phyloP scores from a whole-genome alignment of 108 stramenopile genomes.

The Cyclotella cryptica region DNA sequence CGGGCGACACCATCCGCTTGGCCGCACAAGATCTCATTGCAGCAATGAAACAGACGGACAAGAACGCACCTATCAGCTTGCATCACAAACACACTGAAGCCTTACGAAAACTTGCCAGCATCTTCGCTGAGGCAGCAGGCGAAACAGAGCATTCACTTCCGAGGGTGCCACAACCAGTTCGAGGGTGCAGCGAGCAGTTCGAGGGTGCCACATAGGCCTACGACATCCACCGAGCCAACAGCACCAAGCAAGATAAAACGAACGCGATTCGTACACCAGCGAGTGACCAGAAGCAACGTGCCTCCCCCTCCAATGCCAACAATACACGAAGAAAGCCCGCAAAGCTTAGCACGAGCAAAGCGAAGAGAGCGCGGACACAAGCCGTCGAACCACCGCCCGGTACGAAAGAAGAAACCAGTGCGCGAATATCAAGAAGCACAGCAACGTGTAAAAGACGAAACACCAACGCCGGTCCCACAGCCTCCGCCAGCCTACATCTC shows the following conservation, averaged over 20 bases:
- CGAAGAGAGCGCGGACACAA: too few relatives aligned
- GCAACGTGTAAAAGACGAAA: too few relatives aligned
- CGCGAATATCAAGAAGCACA: too few relatives aligned
- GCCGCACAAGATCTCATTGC: neutral
- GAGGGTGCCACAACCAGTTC: neutral
- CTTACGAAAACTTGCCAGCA: neutral
- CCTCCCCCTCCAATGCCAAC: too few relatives aligned
- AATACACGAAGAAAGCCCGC: too few relatives aligned
- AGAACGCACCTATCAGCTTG: neutral
- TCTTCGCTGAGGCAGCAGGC: neutral
- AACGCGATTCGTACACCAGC: too few relatives aligned
- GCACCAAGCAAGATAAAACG: neutral
- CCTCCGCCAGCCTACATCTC: too few relatives aligned
- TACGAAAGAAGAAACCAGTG: too few relatives aligned
- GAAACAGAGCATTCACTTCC: neutral
- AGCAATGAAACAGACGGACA: neutral
- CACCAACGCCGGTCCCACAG: too few relatives aligned
- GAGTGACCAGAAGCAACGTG: neutral
- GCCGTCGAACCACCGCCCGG: too few relatives aligned
- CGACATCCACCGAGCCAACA: neutral
- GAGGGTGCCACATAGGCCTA: conserved; percentile 7
- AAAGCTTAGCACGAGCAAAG: too few relatives aligned
- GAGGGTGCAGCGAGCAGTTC: neutral
- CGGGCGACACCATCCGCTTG: neutral
- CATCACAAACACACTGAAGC: neutral